These are phyloP conservation scores for Maudiozyma humilis DNA, from an alignment of 1,139 yeast species.

Conservation along the genomic window DNA sequence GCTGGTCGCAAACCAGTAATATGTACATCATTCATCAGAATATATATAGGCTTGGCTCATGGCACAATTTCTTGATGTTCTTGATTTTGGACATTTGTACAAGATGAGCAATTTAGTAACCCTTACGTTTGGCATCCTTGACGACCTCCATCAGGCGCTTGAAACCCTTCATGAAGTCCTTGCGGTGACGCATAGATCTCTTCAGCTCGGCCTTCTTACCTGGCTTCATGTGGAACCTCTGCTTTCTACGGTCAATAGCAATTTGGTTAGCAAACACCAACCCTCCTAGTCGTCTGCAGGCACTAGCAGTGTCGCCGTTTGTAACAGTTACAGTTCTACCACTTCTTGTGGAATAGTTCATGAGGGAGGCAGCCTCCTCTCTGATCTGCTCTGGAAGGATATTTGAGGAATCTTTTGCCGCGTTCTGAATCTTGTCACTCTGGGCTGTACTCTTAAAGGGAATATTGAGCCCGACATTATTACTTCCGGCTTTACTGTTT, in stretches of 20 bases:
- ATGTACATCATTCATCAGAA: not conserved
- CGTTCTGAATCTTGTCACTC: not conserved
- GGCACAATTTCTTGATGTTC: not conserved
- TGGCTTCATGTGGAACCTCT: conserved; percentile 42
- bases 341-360: conserved; percentile 37
- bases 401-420: not conserved
- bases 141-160: conserved; percentile 40
- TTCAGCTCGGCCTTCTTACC: conserved; percentile 39
- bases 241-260: conserved; percentile 33
- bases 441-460: conserved; percentile 1
- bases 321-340: conserved; percentile 40
- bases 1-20: not conserved
- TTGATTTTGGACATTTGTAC: not conserved
- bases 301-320: conserved; percentile 33
- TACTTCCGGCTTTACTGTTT: not conserved
- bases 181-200: conserved; percentile 39
- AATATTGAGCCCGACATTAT: conserved; percentile 3
- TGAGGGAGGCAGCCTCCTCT: conserved; percentile 27
- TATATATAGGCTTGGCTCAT: not conserved
- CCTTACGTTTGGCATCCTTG: conserved; percentile 47
- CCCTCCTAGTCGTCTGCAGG: conserved; percentile 32
- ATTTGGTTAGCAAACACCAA: conserved; percentile 35
- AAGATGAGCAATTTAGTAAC: conserved; percentile 32
- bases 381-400: conserved; percentile 8
- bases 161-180: conserved; percentile 41